These are phyloP conservation scores for Micractinium sp. DNA, from an alignment of 139 green algal species.

Conservation along the genomic window DNA sequence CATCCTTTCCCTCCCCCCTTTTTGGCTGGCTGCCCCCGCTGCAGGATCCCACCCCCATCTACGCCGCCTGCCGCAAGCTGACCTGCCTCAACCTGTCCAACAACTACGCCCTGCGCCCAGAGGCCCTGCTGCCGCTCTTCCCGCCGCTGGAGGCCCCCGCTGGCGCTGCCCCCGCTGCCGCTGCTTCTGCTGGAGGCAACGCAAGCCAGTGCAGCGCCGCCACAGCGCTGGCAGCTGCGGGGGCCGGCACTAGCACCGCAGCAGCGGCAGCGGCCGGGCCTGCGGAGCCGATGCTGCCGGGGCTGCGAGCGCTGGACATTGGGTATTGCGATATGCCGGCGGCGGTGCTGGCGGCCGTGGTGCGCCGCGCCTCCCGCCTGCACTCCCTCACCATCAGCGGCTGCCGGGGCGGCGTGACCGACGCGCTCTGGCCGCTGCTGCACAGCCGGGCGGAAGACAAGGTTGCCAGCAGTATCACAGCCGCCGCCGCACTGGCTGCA, in stretches of 20 bases:
- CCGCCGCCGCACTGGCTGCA: background rate
- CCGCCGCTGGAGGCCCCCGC: background rate
- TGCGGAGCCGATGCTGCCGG: conserved; percentile 15
- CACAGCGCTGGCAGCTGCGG: too few relatives aligned
- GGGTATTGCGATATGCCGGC: conserved; percentile 53
- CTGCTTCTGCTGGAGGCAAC: background rate
- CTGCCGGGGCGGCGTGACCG: conserved; percentile 42
- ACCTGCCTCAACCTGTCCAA: conserved; percentile 53
- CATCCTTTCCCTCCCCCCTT: background rate
- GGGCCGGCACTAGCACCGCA: too few relatives aligned
- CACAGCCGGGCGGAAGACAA: background rate
- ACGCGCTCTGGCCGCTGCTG: conserved; percentile 49
- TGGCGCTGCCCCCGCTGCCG: background rate
- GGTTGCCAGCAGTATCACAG: background rate
- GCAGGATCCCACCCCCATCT: conserved; percentile 41
- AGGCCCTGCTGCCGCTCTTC: conserved; percentile 50
- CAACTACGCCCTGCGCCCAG: conserved; percentile 46
- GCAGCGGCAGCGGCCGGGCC: background rate
- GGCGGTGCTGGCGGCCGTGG: conserved; percentile 26
- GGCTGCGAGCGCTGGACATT: conserved; percentile 56
- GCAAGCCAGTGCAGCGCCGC: background rate
- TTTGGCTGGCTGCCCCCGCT: too few relatives aligned
- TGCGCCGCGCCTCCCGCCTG: conserved; percentile 37
- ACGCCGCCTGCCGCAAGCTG: conserved; percentile 52
- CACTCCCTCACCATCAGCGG: conserved; percentile 57